These are phyloP conservation scores for Halophytophthora polymorphica DNA, from an alignment of 352 stramenopile species.

Conservation along the genomic window DNA sequence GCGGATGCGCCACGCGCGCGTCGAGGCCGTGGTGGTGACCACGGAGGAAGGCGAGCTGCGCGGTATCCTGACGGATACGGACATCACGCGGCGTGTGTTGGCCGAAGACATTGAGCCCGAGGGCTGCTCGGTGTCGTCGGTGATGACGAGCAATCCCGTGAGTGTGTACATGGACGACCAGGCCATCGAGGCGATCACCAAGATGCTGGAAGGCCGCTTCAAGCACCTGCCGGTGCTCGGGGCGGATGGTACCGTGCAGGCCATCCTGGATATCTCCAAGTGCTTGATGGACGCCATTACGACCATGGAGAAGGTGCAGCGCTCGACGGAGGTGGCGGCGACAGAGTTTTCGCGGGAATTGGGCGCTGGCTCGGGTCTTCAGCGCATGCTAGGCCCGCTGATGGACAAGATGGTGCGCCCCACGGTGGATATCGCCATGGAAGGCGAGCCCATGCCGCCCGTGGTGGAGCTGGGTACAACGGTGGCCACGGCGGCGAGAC, in stretches of 20 bases:
- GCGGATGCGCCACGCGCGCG: conserved; percentile 76
- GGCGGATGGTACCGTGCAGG: conserved; percentile 61
- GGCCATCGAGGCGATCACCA: conserved; percentile 84
- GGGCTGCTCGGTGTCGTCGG: conserved; percentile 68
- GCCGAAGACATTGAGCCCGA: conserved; percentile 80
- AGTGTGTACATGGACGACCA: conserved; percentile 80
- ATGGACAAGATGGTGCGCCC: conserved; percentile 89
- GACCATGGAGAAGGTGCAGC: conserved; percentile 84
- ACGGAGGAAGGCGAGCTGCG: conserved; percentile 78
- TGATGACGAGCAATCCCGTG: conserved; percentile 83
- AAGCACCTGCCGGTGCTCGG: conserved; percentile 85
- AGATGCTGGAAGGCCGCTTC: conserved; percentile 87
- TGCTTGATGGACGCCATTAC: conserved; percentile 87
- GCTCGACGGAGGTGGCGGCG: conserved; percentile 75
- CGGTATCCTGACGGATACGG: conserved; percentile 85
- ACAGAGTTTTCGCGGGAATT: conserved; percentile 81
- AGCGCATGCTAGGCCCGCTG: conserved; percentile 77
- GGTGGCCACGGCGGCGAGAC: conserved; percentile 69
- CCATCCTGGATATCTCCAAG: conserved; percentile 90
- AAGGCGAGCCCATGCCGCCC: conserved; percentile 77
- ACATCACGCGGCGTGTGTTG: conserved; percentile 82
- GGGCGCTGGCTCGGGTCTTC: conserved; percentile 60
- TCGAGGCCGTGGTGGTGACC: conserved; percentile 85
- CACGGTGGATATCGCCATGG: conserved; percentile 75
- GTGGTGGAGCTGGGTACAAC: conserved; percentile 73